Percentiles rank a stretch among this genome's conserved stretches.
These are phyloP conservation scores for Talaromyces sp. DNA, from an alignment of 2,329 filamentous ascomycete species.

Conservation along the genomic window DNA sequence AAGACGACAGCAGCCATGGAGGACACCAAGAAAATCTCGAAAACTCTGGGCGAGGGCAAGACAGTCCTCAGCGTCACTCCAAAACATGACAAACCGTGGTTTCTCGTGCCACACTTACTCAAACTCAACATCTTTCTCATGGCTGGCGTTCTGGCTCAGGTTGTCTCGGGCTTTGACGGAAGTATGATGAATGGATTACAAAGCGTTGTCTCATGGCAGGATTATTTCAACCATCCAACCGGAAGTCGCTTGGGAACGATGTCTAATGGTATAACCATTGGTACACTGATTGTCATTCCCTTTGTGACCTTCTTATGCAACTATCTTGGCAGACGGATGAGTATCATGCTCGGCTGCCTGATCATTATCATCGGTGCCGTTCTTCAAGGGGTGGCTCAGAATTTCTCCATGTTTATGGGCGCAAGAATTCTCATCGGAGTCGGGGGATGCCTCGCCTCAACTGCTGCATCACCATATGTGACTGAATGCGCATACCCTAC, in stretches of 20 bases:
- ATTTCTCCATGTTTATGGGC: conserved; percentile 55
- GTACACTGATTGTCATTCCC: background rate
- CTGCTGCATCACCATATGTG: conserved; percentile 56
- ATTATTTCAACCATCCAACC: conserved; percentile 3
- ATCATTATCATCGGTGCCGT: background rate
- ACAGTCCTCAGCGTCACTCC: conserved; percentile 1
- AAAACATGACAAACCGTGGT: conserved; percentile 5
- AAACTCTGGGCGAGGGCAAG: background rate
- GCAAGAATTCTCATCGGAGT: conserved; percentile 59
- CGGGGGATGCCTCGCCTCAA: conserved; percentile 59
- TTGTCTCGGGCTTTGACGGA: conserved; percentile 9
- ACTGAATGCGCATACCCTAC: conserved; percentile 60
- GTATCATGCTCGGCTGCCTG: background rate
- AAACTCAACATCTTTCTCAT: conserved; percentile 10
- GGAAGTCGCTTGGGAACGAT: background rate
- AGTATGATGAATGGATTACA: conserved; percentile 12
- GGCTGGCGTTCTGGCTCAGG: background rate
- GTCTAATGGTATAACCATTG: background rate
- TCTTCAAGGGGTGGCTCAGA: conserved; percentile 5
- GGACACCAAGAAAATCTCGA: background rate
- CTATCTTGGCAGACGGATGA: background rate
- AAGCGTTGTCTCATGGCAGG: conserved; percentile 6
- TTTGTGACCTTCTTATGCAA: background rate
- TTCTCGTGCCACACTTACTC: conserved; percentile 3
- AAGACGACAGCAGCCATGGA: background rate